These are phyloP conservation scores for Ensete ventricosum DNA, from an alignment of 176 grass and related monocot species.

Conservation along the genomic window DNA sequence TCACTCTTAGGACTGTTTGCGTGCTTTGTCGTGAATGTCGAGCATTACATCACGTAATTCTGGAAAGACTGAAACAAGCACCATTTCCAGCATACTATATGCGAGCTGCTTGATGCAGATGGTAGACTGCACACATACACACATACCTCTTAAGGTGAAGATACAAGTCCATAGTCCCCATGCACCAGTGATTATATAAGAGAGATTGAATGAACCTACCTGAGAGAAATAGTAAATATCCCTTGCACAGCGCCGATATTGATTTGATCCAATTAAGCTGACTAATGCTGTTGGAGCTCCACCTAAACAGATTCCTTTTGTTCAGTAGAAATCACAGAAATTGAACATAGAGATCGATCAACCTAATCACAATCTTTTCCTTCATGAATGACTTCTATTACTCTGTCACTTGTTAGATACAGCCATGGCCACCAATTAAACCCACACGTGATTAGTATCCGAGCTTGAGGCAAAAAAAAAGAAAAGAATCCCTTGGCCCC, in stretches of 20 bases:
- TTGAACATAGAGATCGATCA: no score
- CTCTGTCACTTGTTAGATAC: no score
- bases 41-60: slow-evolving; percentile 54
- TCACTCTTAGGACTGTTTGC: slow-evolving; percentile 17
- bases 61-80: slow-evolving; percentile 67
- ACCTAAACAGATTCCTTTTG: slow-evolving; percentile 28
- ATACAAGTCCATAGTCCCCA: neutral
- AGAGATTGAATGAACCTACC: slow-evolving; percentile 34
- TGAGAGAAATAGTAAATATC: slow-evolving; percentile 94
- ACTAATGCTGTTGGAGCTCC: slow-evolving; percentile 82
- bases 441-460: no score
- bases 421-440: no score
- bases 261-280: slow-evolving; percentile 82
- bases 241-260: slow-evolving; percentile 61
- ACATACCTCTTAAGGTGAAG: neutral
- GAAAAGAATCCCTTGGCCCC: no score
- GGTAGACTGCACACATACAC: slow-evolving; percentile 55
- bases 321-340: neutral
- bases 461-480: no score
- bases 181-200: neutral
- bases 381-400: no score
- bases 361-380: no score
- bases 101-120: slow-evolving; percentile 85
- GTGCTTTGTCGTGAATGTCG: slow-evolving; percentile 71
- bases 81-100: slow-evolving; percentile 68